A percentile compares a stretch with the other conserved stretches of the same genome.
Evolutionary conservation across 75 land plant genomes (phyloP).

Genomic region (Cupressus sempervirens): DNA sequence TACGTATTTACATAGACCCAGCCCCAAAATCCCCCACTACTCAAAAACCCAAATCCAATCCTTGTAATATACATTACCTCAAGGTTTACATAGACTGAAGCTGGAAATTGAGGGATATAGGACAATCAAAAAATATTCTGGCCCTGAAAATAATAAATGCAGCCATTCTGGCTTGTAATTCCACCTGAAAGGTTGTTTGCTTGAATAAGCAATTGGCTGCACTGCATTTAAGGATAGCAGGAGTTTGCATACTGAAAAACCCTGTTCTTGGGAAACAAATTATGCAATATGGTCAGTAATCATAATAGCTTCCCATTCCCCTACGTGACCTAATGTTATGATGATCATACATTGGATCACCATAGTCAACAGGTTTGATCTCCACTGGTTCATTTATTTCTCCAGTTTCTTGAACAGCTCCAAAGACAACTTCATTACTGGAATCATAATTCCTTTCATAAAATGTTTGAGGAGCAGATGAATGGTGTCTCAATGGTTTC

Average conservation of each 20-base stretch:
- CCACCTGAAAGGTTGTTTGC: background rate
- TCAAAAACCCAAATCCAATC: conserved; percentile 13
- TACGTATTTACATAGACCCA: background rate
- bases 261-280: background rate
- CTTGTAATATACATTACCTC: background rate
- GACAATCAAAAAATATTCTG: background rate
- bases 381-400: conserved; percentile 25
- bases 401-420: conserved; percentile 56
- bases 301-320: conserved; percentile 21
- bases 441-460: conserved; percentile 47
- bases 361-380: conserved; percentile 51
- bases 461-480: conserved; percentile 47
- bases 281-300: conserved; percentile 17
- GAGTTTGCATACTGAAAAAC: background rate
- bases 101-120: conserved; percentile 2
- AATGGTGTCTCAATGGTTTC: conserved; percentile 44
- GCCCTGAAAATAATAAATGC: background rate
- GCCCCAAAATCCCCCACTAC: background rate
- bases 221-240: background rate
- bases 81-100: background rate
- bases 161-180: conserved; percentile 1
- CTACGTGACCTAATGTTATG: conserved; percentile 28
- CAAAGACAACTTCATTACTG: conserved; percentile 64
- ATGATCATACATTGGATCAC: conserved; percentile 32
- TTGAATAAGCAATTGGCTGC: background rate